A percentile compares a stretch with the other conserved stretches of the same genome.
Evolutionary conservation across 768 basidiomycete genomes (phyloP).

Genomic region (Trametes coccinea): DNA sequence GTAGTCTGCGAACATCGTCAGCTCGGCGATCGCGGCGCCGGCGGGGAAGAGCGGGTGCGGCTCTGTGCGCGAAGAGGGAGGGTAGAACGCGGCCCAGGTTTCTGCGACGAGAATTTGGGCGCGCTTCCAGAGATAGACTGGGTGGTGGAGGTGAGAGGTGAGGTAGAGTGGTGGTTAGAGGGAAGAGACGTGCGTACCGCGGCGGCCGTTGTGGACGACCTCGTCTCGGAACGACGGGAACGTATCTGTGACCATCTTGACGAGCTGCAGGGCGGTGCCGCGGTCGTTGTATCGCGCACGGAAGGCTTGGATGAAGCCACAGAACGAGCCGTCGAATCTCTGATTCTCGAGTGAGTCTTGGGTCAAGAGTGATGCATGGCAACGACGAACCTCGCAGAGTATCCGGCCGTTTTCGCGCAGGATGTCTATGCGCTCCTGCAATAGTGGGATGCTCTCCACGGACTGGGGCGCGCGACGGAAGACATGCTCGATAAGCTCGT

Average conservation of each 20-base stretch:
- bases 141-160: neutral
- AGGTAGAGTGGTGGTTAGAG: neutral
- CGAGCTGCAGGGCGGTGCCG: constrained; percentile 73
- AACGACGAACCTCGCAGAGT: constrained; percentile 59
- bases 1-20: constrained; percentile 96
- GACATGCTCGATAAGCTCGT: constrained; percentile 63
- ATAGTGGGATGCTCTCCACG: constrained; percentile 66
- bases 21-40: constrained; percentile 62
- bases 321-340: constrained; percentile 72
- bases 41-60: constrained; percentile 76
- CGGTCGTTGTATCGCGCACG: constrained; percentile 49
- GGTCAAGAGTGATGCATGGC: neutral
- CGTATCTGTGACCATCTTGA: constrained; percentile 63
- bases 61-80: constrained; percentile 36
- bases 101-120: constrained; percentile 91
- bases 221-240: constrained; percentile 84
- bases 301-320: constrained; percentile 63
- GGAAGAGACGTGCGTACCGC: constrained; percentile 44
- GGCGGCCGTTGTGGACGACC: constrained; percentile 51
- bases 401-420: constrained; percentile 79
- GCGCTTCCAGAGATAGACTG: constrained; percentile 87
- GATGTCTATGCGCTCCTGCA: constrained; percentile 68
- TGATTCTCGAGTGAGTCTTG: constrained; percentile 27
- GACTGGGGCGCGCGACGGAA: constrained; percentile 64
- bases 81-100: constrained; percentile 90